Evolutionary conservation across 2,329 filamentous ascomycete genomes (phyloP).

Genomic region (Sodiomyces alkalinus): DNA sequence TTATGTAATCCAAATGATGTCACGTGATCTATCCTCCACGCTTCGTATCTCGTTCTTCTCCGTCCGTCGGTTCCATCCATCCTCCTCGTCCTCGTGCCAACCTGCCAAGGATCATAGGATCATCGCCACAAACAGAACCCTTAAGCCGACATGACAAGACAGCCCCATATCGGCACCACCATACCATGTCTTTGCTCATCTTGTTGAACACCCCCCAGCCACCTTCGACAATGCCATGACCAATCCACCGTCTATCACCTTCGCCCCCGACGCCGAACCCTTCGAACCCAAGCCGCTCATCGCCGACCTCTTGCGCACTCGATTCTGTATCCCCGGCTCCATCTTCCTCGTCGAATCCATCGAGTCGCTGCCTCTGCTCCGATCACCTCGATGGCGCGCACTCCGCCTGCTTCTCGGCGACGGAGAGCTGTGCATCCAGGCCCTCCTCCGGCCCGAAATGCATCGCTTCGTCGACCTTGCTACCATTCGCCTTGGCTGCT

Average conservation of each 20-base stretch:
- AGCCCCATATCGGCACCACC: too few species aligned
- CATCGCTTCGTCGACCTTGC: constrained; percentile 31
- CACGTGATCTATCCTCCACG: too few species aligned
- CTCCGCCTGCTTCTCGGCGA: constrained; percentile 35
- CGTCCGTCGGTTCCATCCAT: too few species aligned
- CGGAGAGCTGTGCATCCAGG: constrained; percentile 38
- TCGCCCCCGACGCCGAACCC: constrained; percentile 10
- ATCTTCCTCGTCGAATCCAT: constrained; percentile 34
- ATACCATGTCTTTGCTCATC: too few species aligned
- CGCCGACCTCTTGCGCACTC: constrained; percentile 30
- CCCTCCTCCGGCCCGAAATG: constrained; percentile 27
- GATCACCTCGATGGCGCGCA: constrained; percentile 22
- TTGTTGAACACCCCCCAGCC: too few species aligned
- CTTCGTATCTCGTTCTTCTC: too few species aligned
- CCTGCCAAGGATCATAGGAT: too few species aligned
- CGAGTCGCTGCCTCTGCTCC: constrained; percentile 20
- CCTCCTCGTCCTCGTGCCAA: too few species aligned
- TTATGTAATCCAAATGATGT: too few species aligned
- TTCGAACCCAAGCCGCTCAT: constrained; percentile 25
- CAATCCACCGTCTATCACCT: constrained; percentile 7
- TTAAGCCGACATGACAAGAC: too few species aligned
- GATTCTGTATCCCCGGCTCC: constrained; percentile 29
- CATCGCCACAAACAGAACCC: too few species aligned
- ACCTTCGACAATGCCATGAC: too few species aligned
- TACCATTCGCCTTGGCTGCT: constrained; percentile 30